phyloP scores from a whole-genome alignment of 129 eudicot species.

The Chrysanthemum seticuspe region DNA sequence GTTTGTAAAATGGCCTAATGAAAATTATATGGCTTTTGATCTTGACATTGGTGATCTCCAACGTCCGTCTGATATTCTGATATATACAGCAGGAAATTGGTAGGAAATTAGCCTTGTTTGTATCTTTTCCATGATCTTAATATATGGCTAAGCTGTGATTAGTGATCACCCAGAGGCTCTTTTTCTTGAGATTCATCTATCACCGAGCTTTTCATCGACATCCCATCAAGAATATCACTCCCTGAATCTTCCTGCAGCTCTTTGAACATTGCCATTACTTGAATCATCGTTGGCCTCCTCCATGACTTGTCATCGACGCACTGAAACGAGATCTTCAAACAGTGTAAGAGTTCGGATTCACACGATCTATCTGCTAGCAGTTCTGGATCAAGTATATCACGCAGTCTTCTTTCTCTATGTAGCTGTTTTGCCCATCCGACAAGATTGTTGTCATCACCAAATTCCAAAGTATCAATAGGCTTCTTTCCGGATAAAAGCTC shows the following conservation, averaged over 20 bases:
- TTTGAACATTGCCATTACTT: conserved; percentile 87
- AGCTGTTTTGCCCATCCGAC: conserved; percentile 92
- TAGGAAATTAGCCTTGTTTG: background rate
- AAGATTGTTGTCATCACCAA: conserved; percentile 83
- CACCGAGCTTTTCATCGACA: conserved; percentile 65
- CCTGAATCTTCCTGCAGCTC: conserved; percentile 79
- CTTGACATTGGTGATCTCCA: conserved; percentile 7
- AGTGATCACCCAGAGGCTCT: conserved; percentile 43
- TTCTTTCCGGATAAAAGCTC: conserved; percentile 77
- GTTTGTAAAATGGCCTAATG: conserved; percentile 17
- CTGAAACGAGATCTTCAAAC: conserved; percentile 65
- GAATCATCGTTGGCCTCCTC: conserved; percentile 85
- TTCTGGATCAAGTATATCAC: conserved; percentile 70
- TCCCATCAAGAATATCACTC: conserved; percentile 77
- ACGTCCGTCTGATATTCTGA: conserved; percentile 29
- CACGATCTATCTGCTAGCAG: conserved; percentile 40
- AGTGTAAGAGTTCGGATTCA: conserved; percentile 64
- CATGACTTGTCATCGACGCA: conserved; percentile 78
- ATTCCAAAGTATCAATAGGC: conserved; percentile 63
- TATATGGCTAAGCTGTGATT: conserved; percentile 18
- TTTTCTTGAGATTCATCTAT: conserved; percentile 74
- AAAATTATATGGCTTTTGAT: conserved; percentile 16
- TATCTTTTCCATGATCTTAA: conserved; percentile 5
- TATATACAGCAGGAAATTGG: conserved; percentile 44
- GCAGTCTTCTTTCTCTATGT: conserved; percentile 47